A percentile compares a stretch with the other conserved stretches of the same genome.
These are phyloP conservation scores for Hyphodiscus hymeniophilus DNA, from an alignment of 495 filamentous ascomycete species.

Conservation along the genomic window DNA sequence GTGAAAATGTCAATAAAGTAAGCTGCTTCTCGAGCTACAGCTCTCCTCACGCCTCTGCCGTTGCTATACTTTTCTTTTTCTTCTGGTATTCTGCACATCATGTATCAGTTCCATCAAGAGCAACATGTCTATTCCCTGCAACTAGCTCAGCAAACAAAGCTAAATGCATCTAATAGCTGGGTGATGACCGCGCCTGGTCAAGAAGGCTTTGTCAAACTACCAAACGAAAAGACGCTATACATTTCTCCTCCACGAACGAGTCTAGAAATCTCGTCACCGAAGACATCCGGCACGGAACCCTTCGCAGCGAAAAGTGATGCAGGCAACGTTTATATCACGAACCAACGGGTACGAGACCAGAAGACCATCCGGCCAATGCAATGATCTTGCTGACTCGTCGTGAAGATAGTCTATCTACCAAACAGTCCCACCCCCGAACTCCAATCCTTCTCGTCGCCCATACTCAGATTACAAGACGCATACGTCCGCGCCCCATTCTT, in stretches of 20 bases:
- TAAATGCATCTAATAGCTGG: slow-evolving; percentile 48
- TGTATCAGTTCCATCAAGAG: slow-evolving; percentile 23
- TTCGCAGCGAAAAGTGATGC: slow-evolving; percentile 50
- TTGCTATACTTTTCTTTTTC: neutral
- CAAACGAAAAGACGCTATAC: slow-evolving; percentile 60
- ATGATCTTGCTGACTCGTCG: slow-evolving; percentile 4
- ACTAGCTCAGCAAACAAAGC: slow-evolving; percentile 6
- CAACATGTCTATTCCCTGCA: slow-evolving; percentile 18
- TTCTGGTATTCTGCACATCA: slow-evolving; percentile 5
- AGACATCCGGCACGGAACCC: slow-evolving; percentile 45
- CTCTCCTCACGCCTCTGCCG: neutral
- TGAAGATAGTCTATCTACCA: slow-evolving; percentile 83
- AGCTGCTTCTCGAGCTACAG: slow-evolving; percentile 9
- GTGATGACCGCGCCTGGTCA: slow-evolving; percentile 55
- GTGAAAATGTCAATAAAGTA: slow-evolving; percentile 38
- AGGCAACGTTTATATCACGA: slow-evolving; percentile 74
- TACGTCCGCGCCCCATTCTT: slow-evolving; percentile 89
- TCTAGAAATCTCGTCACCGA: slow-evolving; percentile 52
- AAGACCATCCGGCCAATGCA: neutral
- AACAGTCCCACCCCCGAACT: slow-evolving; percentile 55
- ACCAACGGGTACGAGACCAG: slow-evolving; percentile 76
- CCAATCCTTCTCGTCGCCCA: slow-evolving; percentile 82
- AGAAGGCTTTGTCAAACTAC: slow-evolving; percentile 59
- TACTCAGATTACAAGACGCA: slow-evolving; percentile 79
- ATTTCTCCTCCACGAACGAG: slow-evolving; percentile 64